Conservation (phyloP, 2,329 filamentous ascomycete species). For the Boeremia lycopersici region DNA sequence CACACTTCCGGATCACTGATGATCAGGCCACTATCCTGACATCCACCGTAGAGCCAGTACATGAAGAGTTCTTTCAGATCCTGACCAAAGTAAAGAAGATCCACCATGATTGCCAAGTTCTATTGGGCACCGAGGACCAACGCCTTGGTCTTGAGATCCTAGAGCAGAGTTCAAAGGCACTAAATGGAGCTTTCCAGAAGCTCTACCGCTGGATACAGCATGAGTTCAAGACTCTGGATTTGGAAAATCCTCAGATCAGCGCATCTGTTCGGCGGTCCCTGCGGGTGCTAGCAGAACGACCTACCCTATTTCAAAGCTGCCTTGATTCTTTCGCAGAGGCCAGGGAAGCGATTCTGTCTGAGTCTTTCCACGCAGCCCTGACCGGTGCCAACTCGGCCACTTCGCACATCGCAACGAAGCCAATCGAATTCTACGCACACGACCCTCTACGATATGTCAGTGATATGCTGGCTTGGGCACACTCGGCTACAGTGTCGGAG, state of each 20-base stretch:
- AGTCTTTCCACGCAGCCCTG: conserved; percentile 86
- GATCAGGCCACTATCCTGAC: conserved; percentile 78
- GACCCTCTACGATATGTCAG: conserved; percentile 90
- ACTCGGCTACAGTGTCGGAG: conserved; percentile 92
- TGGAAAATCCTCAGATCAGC: conserved; percentile 93
- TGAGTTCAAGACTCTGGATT: conserved; percentile 88
- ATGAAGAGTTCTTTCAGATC: conserved; percentile 81
- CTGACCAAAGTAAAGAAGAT: conserved; percentile 84
- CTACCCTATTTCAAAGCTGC: conserved; percentile 89
- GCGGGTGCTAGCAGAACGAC: conserved; percentile 85
- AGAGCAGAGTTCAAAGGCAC: conserved; percentile 83
- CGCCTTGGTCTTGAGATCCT: conserved; percentile 87
- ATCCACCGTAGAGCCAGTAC: conserved; percentile 78
- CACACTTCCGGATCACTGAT: conserved; percentile 84
- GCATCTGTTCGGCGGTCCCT: conserved; percentile 82
- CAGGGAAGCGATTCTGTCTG: conserved; percentile 82
- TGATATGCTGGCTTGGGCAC: conserved; percentile 97
- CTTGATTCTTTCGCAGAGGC: conserved; percentile 92
- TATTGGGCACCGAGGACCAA: conserved; percentile 90
- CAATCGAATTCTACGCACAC: conserved; percentile 92
- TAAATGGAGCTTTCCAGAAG: conserved; percentile 93
- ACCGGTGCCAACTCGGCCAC: conserved; percentile 71
- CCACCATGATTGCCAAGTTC: conserved; percentile 82
- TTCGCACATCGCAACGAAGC: conserved; percentile 68
- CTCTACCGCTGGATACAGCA: conserved; percentile 94